A percentile compares a stretch with the other conserved stretches of the same genome.
Evolutionary conservation across 192 early-diverging fungal species (phyloP).

Genomic region (Dissophora globulifera): DNA sequence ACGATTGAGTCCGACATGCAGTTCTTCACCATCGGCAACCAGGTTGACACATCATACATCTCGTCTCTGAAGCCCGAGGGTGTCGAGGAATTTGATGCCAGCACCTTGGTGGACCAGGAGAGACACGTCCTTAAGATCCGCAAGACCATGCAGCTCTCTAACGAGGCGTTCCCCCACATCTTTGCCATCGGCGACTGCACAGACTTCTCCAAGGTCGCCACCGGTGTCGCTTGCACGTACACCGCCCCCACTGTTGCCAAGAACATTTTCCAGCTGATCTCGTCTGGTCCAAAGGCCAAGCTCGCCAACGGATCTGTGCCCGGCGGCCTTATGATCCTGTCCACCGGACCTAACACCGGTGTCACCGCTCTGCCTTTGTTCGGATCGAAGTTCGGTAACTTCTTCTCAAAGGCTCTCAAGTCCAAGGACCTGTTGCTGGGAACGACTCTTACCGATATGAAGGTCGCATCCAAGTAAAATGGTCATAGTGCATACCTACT

Average conservation of each 20-base stretch:
- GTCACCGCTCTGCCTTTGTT: constrained; percentile 19
- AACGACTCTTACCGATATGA: constrained; percentile 10
- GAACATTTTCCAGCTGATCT: constrained; percentile 22
- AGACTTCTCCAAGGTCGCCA: constrained; percentile 38
- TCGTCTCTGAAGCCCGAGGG: constrained; percentile 42
- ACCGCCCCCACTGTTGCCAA: constrained; percentile 26
- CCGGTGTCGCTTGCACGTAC: constrained; percentile 8
- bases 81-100: constrained; percentile 12
- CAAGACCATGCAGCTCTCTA: constrained; percentile 59
- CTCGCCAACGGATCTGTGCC: neutral
- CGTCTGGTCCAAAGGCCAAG: constrained; percentile 1
- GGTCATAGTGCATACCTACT: no score
- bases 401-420: constrained; percentile 27
- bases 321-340: constrained; percentile 23
- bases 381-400: constrained; percentile 19
- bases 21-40: constrained; percentile 58
- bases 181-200: constrained; percentile 67
- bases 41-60: constrained; percentile 59
- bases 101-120: constrained; percentile 36
- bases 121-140: constrained; percentile 59
- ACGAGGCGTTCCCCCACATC: constrained; percentile 40
- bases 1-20: constrained; percentile 68
- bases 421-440: constrained; percentile 52
- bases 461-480: no score
- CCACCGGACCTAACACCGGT: constrained; percentile 36